Percentiles rank a stretch among this genome's conserved stretches.
Conservation (phyloP, 768 basidiomycete species). For the Cystofilobasidium capitatum region DNA sequence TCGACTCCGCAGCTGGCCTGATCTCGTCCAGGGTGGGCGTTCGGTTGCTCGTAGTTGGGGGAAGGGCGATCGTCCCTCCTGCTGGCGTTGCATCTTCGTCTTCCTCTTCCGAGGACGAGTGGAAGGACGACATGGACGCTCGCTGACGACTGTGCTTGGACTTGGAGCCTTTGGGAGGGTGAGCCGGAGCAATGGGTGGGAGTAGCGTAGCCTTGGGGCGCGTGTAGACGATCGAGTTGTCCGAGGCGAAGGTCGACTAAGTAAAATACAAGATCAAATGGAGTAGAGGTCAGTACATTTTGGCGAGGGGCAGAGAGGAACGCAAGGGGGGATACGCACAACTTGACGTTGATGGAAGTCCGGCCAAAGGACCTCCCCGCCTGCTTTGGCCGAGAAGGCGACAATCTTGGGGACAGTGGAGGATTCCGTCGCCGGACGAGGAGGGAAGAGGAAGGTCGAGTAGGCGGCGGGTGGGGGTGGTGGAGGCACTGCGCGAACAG, state of each 20-base stretch:
- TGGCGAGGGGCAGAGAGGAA: neutral
- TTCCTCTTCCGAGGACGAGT: neutral
- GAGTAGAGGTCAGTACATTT: too few relatives aligned
- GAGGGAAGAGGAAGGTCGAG: neutral
- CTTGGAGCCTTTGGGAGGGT: neutral
- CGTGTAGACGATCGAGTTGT: neutral
- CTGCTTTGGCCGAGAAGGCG: constrained; percentile 9
- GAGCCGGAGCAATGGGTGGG: neutral
- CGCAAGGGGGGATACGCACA: neutral
- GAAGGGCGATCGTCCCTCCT: neutral
- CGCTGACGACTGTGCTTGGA: neutral
- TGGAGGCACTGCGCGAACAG: constrained; percentile 1
- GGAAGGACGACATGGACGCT: neutral
- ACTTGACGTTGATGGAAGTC: neutral
- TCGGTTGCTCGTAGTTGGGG: neutral
- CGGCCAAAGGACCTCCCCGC: constrained; percentile 19
- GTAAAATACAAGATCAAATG: neutral
- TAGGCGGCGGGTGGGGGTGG: neutral
- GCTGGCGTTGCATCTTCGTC: neutral
- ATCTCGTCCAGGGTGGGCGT: neutral
- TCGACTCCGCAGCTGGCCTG: neutral
- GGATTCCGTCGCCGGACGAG: neutral
- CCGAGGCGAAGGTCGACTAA: neutral
- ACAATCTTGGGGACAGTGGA: neutral
- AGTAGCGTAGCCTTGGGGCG: neutral